Base-by-base conservation (phyloP, 345 rosid genomes). In the Microcos paniculata region DNA sequence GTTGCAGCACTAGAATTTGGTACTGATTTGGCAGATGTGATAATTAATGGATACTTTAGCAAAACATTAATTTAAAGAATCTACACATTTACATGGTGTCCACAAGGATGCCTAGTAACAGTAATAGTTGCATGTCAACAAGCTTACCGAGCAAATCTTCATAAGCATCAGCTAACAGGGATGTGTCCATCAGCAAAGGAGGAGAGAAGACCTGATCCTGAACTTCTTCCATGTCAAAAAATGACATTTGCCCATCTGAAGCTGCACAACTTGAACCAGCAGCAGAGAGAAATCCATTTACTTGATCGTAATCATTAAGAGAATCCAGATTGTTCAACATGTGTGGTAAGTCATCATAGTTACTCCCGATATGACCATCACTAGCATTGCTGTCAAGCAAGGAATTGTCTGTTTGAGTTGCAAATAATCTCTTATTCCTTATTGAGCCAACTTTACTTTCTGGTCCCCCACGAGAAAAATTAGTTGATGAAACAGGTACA, bases 141-240 rank as follows among this genome's bases (percentile, higher is more conserved):
- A 77, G 81, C 85, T 75, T 90, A 96, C 99, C 99, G 15, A 96
- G 90, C 66, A 96, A 86, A 83, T 96, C 98, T 77, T 96, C 99
- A 70, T 90, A 92, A 52, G 94, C 56, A 81, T 94, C 99, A 1
- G 88, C 80, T 71, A 93, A 80, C 61, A 96, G 71, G 40, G 91
- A 87, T 21, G 94, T 82, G 75, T 92, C 97, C 90, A 92, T 85
- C 49, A 96, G 83, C 75, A 96, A 81, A 84, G 94, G 99, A 59
- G 99, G 98, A 11, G 99, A 96, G 79, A 91, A 91, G 49, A 90
- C 97, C 86, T 88, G 91, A 79, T 87, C 91, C 73, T 83, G 85
- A 28, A 78, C 64, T 74, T 88, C 97, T 62, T 93, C 94, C 74
- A 88, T 71, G 56, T 88, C 94, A 82, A 82, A 93, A 79, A 88